These are phyloP conservation scores for Trametes cubensis DNA, from an alignment of 768 basidiomycete genomes.

Conservation along the genomic window DNA sequence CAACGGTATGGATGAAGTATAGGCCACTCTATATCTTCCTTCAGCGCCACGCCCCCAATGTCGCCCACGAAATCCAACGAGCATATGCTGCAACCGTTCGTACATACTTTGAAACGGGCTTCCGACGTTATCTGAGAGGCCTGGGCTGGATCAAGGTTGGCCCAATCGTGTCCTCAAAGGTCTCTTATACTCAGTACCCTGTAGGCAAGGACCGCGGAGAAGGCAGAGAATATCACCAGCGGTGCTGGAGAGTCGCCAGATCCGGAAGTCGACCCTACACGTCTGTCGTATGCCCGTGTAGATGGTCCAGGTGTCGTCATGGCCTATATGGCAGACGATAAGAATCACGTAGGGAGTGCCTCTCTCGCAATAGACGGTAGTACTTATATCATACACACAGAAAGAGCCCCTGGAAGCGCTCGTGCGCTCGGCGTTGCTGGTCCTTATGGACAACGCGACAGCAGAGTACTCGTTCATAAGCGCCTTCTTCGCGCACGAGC, in stretches of 20 bases:
- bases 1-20: constrained; percentile 83
- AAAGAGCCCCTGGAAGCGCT: constrained; percentile 84
- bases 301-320: constrained; percentile 82
- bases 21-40: constrained; percentile 82
- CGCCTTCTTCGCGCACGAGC: constrained; percentile 67
- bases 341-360: constrained; percentile 66
- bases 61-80: constrained; percentile 86
- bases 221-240: constrained; percentile 62
- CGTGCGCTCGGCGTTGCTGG: constrained; percentile 81
- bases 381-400: constrained; percentile 39
- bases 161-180: not conserved
- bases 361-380: not conserved
- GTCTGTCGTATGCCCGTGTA: constrained; percentile 69
- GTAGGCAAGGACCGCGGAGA: constrained; percentile 72
- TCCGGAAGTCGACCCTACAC: constrained; percentile 48
- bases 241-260: constrained; percentile 45
- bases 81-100: constrained; percentile 83
- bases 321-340: constrained; percentile 89
- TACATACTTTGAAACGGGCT: constrained; percentile 94
- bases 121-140: constrained; percentile 85
- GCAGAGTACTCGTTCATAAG: constrained; percentile 89
- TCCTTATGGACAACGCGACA: constrained; percentile 93
- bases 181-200: not conserved
- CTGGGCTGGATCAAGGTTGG: constrained; percentile 77
- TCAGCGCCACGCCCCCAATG: constrained; percentile 75